Conservation (phyloP, 306 rosid species). For the Dalbergia cochinchinensis region DNA sequence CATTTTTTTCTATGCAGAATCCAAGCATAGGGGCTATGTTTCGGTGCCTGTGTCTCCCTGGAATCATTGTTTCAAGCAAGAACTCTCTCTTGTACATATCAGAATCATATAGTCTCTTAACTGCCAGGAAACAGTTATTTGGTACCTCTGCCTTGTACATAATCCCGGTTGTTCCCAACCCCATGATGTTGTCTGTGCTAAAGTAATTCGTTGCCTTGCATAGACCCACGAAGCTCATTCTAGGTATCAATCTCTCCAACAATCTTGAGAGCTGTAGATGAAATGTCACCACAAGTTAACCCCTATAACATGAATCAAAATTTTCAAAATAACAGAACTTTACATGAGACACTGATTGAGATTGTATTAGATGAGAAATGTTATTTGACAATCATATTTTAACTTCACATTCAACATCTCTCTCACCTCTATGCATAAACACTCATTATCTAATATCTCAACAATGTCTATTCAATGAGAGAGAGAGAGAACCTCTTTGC, state of each 20-base stretch:
- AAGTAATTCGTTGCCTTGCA: constrained; percentile 50
- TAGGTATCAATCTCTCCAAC: constrained; percentile 43
- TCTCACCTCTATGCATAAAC: too few relatives aligned
- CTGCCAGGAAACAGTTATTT: constrained; percentile 37
- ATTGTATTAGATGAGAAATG: neutral
- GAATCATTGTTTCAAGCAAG: constrained; percentile 41
- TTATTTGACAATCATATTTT: too few relatives aligned
- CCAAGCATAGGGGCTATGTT: constrained; percentile 39
- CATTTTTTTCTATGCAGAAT: constrained; percentile 45
- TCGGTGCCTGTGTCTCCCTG: constrained; percentile 42
- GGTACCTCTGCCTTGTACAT: constrained; percentile 50
- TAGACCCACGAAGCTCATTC: constrained; percentile 44
- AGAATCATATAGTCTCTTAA: constrained; percentile 48
- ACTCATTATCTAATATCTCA: too few relatives aligned
- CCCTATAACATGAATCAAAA: neutral
- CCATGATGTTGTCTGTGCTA: constrained; percentile 38
- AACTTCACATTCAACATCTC: too few relatives aligned
- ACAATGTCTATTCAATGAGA: too few relatives aligned
- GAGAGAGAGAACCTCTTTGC: constrained; percentile 47
- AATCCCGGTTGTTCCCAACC: constrained; percentile 52
- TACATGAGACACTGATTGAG: neutral
- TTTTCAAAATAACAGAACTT: neutral
- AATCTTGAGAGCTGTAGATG: constrained; percentile 36
- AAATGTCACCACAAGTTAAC: neutral
- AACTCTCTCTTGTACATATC: constrained; percentile 38